Base-by-base conservation (phyloP, 2,329 filamentous ascomycete species). In the Botrytis porri region DNA sequence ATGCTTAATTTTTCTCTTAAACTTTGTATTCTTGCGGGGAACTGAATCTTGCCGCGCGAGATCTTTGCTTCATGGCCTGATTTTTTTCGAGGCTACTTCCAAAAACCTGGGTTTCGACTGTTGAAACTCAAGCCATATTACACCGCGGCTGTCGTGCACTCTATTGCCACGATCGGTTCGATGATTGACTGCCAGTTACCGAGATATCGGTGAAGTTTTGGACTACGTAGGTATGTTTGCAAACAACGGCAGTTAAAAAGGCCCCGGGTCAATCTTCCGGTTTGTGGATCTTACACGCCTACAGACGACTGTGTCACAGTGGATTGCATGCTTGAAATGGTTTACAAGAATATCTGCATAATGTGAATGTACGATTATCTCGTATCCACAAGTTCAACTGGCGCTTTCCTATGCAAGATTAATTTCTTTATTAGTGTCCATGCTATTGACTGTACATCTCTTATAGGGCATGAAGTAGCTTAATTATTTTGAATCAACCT, bases 141-240 rank as follows among this genome's bases (percentile, higher is more conserved):
- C 69, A 70, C 54, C 9, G 41, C 69, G 32, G 57, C 69, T 70
- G 69, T 29, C 22, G 69, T 70, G 69, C 10, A 20, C 61, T 48
- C 20, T 37, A 22, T 29, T 45, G 29, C 32, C 29, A 67, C 57
- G 57, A 70, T 63, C 32, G 2, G 20, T 29, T 29, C 63, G 16
- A 63, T 39, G 61, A 29, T 48, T 70, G n/a, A 10, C 14, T 37
- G 25, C 35, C 65, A 62, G 29, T 39, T 62, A 70, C 69, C 69
- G 39, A 62, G 32, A 62, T 45, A 37, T 45, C 43, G 69, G 57
- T 70, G 39, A 29, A 62, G 29, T 37, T 37, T 37, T 45, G 54
- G 48, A 70, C 25, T 51, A 67, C 48, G 8, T 57, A 32, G 16
- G 25, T 29, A 67, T 10, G 10, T 41, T 41, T 67, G 25, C 22